These are phyloP conservation scores for Aspergillus mulundensis DNA, from an alignment of 495 filamentous ascomycete genomes.

Conservation along the genomic window DNA sequence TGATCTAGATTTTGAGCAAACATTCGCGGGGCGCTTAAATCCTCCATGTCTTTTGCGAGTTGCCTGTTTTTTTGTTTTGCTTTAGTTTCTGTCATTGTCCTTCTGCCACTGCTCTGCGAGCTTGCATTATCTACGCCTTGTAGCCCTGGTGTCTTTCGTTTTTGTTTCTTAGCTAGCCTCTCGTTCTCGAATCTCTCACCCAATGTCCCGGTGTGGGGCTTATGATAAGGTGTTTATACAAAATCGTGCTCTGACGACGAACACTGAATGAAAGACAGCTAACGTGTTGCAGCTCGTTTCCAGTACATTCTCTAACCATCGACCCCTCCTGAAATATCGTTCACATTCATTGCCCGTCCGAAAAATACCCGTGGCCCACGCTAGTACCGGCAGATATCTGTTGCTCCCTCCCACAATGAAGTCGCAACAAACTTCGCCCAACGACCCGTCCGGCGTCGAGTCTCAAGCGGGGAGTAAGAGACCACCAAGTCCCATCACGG, in stretches of 20 bases:
- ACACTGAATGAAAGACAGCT: not conserved
- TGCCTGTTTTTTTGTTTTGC: constrained; percentile 1
- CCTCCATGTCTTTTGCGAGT: not conserved
- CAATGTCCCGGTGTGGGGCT: constrained; percentile 16
- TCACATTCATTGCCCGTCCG: not conserved
- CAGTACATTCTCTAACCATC: not conserved
- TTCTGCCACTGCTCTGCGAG: too few relatives aligned
- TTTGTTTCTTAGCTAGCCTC: not conserved
- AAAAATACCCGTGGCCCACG: not conserved
- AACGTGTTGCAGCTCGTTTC: constrained; percentile 8
- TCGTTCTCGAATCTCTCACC: not conserved
- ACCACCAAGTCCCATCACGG: not conserved
- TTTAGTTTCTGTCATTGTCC: not conserved
- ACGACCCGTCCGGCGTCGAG: constrained; percentile 1
- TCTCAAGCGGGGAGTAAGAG: not conserved
- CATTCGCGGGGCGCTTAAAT: not conserved
- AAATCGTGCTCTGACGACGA: not conserved
- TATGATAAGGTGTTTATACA: constrained; percentile 14
- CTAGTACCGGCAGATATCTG: not conserved
- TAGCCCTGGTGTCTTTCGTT: not conserved
- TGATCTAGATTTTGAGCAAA: constrained; percentile 10
- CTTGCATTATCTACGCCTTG: not conserved
- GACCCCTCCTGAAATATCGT: not conserved
- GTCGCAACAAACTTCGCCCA: constrained; percentile 1
- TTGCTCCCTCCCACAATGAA: constrained; percentile 1